A percentile compares a stretch with the other conserved stretches of the same genome.
These are phyloP conservation scores for Coriolopsis trogii DNA, from an alignment of 1,284 basidiomycete genomes.

Conservation along the genomic window DNA sequence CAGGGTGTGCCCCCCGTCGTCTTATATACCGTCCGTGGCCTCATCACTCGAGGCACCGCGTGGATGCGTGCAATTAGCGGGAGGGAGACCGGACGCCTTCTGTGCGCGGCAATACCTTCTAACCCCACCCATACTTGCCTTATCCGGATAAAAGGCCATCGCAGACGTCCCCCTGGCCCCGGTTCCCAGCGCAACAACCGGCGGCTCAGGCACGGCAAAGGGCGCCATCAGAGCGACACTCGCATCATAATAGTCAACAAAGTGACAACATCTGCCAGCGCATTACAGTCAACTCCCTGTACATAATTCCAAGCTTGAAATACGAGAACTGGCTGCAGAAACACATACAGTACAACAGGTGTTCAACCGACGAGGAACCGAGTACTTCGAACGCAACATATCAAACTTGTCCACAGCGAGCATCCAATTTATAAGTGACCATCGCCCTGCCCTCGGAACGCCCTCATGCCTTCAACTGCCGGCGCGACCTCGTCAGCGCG, in stretches of 20 bases:
- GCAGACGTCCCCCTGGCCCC: neutral
- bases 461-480: constrained; percentile 7
- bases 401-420: too few species aligned
- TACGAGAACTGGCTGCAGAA: too few species aligned
- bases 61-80: neutral
- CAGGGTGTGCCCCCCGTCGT: neutral
- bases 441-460: neutral
- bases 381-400: too few species aligned
- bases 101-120: constrained; percentile 17
- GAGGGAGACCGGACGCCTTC: constrained; percentile 19
- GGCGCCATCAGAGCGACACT: too few species aligned
- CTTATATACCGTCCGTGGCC: constrained; percentile 8
- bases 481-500: constrained; percentile 25
- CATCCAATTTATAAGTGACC: too few species aligned
- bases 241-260: too few species aligned
- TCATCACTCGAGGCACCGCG: neutral
- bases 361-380: too few species aligned
- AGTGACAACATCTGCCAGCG: too few species aligned
- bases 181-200: constrained; percentile 14
- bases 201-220: neutral
- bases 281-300: too few species aligned
- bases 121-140: constrained; percentile 13
- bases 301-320: too few species aligned
- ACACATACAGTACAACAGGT: too few species aligned
- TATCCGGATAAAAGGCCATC: neutral